Evolutionary conservation across 73 alveolate genomes (phyloP), one percentile per base, ranked within the genome.

Genomic region (Paramecium tetraurelia): DNA sequence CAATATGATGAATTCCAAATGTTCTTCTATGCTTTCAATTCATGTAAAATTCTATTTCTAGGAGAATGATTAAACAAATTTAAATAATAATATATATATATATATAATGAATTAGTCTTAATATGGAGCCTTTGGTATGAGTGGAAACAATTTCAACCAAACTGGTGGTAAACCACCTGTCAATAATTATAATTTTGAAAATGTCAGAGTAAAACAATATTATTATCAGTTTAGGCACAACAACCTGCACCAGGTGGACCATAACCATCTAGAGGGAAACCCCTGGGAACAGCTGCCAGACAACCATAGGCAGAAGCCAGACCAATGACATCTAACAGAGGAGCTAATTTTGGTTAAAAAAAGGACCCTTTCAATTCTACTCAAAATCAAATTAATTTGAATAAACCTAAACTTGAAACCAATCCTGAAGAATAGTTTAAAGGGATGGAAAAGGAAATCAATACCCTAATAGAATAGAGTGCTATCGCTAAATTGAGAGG

Each of bases 361-460:
- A 44, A 38, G 72, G 90, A 80, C 9, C 90, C 72, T 18, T 33
- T 72, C 59, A 22, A 44, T 22, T 21, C 69, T 22, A 80, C 90
- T 18, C 41, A 46, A 44, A 80, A 80, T 80, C 72, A 80, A 80
- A 29, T 80, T 9, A 71, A 71, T 71, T 71, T 71, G 86, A 80
- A 80, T 80, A 43, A 43, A 33, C 69, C 69, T 18, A 80, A 80
- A 46, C 72, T 80, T 29, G 90, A 80, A 80, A 43, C 90, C 24
- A 80, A 80, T 88, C 94, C 94, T 71, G 98, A 95, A 70, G 96
- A 94, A 53, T 85, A 95, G 85, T 94, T 93, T 92, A 93, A 94
- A 89, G 87, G 86, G 46, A 76, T 88, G 59, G 98, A 95, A 86
- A 94, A 94, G 29, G 98, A 95, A 29, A 96, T 94, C 14, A 96